Conservation (phyloP, 768 basidiomycete species). For the Wakefieldia striispora region DNA sequence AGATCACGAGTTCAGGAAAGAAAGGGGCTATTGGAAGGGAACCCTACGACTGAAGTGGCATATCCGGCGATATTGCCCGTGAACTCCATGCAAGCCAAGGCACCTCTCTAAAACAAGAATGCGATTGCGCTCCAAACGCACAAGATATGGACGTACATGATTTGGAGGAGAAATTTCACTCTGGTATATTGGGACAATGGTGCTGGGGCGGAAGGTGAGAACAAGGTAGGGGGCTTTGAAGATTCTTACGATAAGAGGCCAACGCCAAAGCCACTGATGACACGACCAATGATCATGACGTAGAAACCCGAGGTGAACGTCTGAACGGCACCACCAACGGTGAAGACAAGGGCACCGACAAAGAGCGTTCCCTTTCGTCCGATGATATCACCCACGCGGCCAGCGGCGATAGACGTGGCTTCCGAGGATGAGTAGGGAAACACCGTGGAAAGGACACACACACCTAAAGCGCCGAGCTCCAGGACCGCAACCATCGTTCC, state of each 20-base stretch:
- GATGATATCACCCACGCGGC: conserved; percentile 81
- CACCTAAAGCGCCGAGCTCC: conserved; percentile 89
- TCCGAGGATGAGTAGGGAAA: conserved; percentile 1
- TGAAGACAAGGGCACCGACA: conserved; percentile 79
- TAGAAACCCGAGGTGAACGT: conserved; percentile 76
- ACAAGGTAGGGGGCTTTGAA: neutral
- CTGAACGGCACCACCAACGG: conserved; percentile 84
- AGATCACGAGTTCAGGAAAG: neutral
- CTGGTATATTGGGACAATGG: conserved; percentile 94
- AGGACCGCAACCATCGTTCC: conserved; percentile 97
- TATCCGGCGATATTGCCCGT: conserved; percentile 93
- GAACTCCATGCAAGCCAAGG: conserved; percentile 93
- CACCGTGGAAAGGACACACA: conserved; percentile 21
- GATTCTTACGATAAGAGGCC: conserved; percentile 75
- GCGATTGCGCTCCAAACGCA: neutral
- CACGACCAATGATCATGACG: conserved; percentile 79
- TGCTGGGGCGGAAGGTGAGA: conserved; percentile 43
- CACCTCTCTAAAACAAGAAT: conserved; percentile 62
- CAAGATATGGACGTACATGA: conserved; percentile 51
- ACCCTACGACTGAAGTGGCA: conserved; percentile 79
- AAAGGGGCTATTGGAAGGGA: neutral
- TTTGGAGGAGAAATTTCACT: conserved; percentile 93
- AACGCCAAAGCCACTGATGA: conserved; percentile 87
- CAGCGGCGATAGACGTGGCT: conserved; percentile 90
- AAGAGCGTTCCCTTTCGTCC: conserved; percentile 86